These are phyloP conservation scores for Trichothecium sympodiale DNA, from an alignment of 2,329 filamentous ascomycete species.

Conservation along the genomic window DNA sequence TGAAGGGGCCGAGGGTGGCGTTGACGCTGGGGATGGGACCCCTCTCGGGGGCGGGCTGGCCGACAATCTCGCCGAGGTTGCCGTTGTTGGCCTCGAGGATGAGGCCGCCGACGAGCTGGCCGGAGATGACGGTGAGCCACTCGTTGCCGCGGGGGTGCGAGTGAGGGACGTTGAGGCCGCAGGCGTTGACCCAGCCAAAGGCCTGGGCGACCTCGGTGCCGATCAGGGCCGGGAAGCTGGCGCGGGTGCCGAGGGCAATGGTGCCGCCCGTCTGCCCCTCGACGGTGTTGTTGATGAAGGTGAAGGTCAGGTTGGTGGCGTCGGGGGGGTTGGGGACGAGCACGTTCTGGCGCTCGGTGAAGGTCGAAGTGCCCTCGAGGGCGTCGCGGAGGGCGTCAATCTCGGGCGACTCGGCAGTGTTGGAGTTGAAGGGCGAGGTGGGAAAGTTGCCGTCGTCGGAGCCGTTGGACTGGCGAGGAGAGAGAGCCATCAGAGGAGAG, in stretches of 20 bases:
- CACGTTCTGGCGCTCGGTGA: slow-evolving; percentile 3
- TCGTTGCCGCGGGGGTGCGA: slow-evolving; percentile 23
- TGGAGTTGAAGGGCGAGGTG: slow-evolving; percentile 1
- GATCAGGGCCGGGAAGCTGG: slow-evolving; percentile 25
- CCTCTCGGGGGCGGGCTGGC: slow-evolving; percentile 10
- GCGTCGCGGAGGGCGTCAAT: slow-evolving; percentile 1
- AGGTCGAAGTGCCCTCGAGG: slow-evolving; percentile 1
- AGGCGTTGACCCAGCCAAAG: slow-evolving; percentile 29
- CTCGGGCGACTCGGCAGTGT: slow-evolving; percentile 1
- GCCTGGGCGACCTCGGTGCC: slow-evolving; percentile 28
- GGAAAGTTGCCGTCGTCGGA: slow-evolving; percentile 1
- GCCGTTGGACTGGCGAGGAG: neutral
- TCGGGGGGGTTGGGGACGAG: slow-evolving; percentile 3
- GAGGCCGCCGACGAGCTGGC: slow-evolving; percentile 23
- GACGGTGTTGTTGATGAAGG: slow-evolving; percentile 11
- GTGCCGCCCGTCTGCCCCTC: slow-evolving; percentile 7
- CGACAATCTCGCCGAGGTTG: slow-evolving; percentile 13
- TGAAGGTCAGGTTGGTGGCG: slow-evolving; percentile 10
- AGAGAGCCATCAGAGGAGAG: slow-evolving; percentile 1
- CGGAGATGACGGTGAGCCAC: slow-evolving; percentile 27
- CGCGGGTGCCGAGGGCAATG: slow-evolving; percentile 16
- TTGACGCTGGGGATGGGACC: slow-evolving; percentile 15
- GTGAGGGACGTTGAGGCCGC: slow-evolving; percentile 33
- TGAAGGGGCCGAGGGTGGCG: slow-evolving; percentile 17
- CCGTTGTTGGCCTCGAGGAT: slow-evolving; percentile 16